Evolutionary conservation across 176 grass and related monocot genomes (phyloP), one percentile per base, ranked within the genome.

Genomic region (Aegilops sharonensis): DNA sequence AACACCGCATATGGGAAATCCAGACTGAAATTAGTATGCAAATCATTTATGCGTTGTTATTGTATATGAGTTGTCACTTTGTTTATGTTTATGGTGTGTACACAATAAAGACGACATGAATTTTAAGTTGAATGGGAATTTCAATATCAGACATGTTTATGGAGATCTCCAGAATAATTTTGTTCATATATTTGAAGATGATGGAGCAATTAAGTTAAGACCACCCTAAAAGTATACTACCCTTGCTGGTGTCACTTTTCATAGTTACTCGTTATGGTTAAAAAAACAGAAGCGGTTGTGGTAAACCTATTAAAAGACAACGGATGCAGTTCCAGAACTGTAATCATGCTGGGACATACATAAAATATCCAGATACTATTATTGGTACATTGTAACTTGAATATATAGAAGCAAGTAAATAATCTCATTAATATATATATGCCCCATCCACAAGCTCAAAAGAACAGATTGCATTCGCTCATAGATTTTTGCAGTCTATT

Each of bases 281-380:
- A 63, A 36, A 36, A 73, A 73, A 57, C 17, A 9, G 8, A 35
- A 85, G 57, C 43, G 27, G 34, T n/a, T 66, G 25, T 60, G 34
- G 18, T n/a, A 61, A 47, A 15, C 47, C 15, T 52, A 75, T 4
- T 76, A 36, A 8, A 59, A 24, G 30, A 36, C 34, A 37, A 57
- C 5, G 65, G 21, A 4, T 57, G 47, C 18, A 56, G 20, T 2
- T 35, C 48, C 30, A 9, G 34, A 82, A 27, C 17, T 71, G 31
- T 56, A 18, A 25, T 54, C 29, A 3, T 27, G n/a, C 18, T 67
- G 40, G 23, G 45, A 8, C 13, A 68, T 56, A 59, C 17, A 76
- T 82, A 82, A 68, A 68, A 31, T 67, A 56, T 43, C 18, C 36
- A 50, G 61, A 87, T 87, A 70, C 36, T 87, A 77, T 52, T 72